Evolutionary conservation across 2,329 filamentous ascomycete species (phyloP).

Genomic region (Colletotrichum sp.): DNA sequence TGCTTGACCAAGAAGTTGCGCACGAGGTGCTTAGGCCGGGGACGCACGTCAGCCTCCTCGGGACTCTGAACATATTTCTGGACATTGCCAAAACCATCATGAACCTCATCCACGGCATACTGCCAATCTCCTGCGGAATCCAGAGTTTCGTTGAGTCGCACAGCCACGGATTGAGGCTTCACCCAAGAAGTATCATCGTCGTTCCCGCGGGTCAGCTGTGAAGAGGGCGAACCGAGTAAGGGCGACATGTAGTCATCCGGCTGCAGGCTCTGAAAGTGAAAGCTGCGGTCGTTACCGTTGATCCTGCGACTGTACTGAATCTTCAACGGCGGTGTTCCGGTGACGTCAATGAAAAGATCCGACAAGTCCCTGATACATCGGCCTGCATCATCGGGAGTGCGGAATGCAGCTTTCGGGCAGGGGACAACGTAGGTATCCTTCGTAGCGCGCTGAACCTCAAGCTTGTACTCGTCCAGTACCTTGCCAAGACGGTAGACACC

Average conservation of each 20-base stretch:
- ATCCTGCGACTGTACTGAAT: conserved; percentile 91
- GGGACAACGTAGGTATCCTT: conserved; percentile 84
- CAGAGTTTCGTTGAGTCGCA: conserved; percentile 91
- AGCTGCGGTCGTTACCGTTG: conserved; percentile 82
- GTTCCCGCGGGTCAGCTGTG: conserved; percentile 60
- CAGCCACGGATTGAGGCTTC: conserved; percentile 72
- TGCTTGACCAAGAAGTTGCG: conserved; percentile 88
- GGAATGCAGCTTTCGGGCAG: conserved; percentile 82
- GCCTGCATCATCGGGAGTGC: conserved; percentile 63
- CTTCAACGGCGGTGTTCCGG: conserved; percentile 88
- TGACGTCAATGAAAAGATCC: conserved; percentile 80
- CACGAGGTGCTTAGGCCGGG: conserved; percentile 67
- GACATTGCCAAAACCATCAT: conserved; percentile 87
- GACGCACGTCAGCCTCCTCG: conserved; percentile 72
- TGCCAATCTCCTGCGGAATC: conserved; percentile 80
- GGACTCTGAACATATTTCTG: conserved; percentile 72
- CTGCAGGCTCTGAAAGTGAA: conserved; percentile 92
- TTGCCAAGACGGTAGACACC: conserved; percentile 86
- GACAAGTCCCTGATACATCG: conserved; percentile 90
- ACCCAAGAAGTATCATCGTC: conserved; percentile 83
- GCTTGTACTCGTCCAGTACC: conserved; percentile 91
- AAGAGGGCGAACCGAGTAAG: conserved; percentile 65
- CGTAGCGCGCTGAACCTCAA: conserved; percentile 81
- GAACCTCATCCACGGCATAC: conserved; percentile 90
- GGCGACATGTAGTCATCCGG: conserved; percentile 86